Evolutionary conservation across 2,329 filamentous ascomycete species (phyloP).

Genomic region (Cladophialophora yegresii): DNA sequence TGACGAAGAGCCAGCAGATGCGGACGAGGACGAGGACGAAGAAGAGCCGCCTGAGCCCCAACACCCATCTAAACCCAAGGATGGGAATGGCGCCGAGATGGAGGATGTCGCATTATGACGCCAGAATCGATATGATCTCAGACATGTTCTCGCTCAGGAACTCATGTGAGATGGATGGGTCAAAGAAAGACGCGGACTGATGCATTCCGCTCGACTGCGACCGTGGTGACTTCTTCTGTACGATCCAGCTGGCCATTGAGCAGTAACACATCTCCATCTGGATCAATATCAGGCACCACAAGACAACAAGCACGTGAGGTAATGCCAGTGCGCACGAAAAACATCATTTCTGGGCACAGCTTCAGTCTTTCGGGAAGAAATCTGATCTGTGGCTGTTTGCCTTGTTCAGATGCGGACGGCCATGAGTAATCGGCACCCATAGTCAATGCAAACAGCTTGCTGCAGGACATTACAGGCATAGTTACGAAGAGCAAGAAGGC

Average conservation of each 20-base stretch:
- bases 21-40: conserved; percentile 20
- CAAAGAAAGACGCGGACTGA: background rate
- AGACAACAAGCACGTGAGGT: background rate
- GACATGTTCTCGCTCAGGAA: background rate
- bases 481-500: background rate
- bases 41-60: conserved; percentile 29
- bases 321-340: background rate
- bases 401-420: background rate
- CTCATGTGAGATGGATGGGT: background rate
- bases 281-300: background rate
- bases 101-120: conserved; percentile 37
- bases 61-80: conserved; percentile 36
- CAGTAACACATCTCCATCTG: background rate
- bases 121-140: background rate
- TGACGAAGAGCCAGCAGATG: conserved; percentile 13
- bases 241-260: background rate
- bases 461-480: background rate
- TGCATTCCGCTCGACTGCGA: background rate
- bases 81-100: conserved; percentile 35
- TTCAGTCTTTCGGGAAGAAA: background rate
- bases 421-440: background rate
- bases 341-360: background rate
- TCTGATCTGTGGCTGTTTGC: background rate
- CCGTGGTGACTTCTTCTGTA: background rate
- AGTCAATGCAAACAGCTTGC: background rate